Conservation (phyloP, 768 basidiomycete genomes). For the Podaxis sp. region DNA sequence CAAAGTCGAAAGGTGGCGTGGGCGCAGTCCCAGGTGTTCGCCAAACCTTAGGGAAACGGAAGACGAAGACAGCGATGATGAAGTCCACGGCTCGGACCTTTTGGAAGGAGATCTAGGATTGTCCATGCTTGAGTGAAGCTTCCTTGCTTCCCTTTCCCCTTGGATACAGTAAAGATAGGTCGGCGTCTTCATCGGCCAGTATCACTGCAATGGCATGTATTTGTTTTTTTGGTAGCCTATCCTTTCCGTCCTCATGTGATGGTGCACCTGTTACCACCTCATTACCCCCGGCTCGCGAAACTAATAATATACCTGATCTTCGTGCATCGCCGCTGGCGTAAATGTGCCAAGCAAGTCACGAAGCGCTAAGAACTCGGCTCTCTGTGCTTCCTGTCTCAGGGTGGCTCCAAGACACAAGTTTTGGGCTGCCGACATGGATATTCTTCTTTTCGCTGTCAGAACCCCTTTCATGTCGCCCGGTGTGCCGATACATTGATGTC, state of each 20-base stretch:
- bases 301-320: background rate
- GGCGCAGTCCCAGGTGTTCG: constrained; percentile 3
- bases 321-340: constrained; percentile 1
- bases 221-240: no score
- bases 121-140: constrained; percentile 2
- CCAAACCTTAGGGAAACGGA: background rate
- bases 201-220: no score
- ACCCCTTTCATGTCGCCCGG: background rate
- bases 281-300: background rate
- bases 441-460: background rate
- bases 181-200: background rate
- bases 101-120: constrained; percentile 9
- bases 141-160: background rate
- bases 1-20: constrained; percentile 31
- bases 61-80: background rate
- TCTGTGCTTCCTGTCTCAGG: background rate
- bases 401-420: constrained; percentile 1
- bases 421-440: background rate
- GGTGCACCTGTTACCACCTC: background rate
- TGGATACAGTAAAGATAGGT: no score
- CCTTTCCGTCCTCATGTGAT: no score
- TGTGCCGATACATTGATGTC: constrained; percentile 3
- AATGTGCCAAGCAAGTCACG: background rate
- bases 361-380: background rate
- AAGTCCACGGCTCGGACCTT: constrained; percentile 1